Percentiles rank a stretch among this genome's conserved stretches.
Conservation (phyloP, 2,329 filamentous ascomycete species). For the Zalaria obscura region DNA sequence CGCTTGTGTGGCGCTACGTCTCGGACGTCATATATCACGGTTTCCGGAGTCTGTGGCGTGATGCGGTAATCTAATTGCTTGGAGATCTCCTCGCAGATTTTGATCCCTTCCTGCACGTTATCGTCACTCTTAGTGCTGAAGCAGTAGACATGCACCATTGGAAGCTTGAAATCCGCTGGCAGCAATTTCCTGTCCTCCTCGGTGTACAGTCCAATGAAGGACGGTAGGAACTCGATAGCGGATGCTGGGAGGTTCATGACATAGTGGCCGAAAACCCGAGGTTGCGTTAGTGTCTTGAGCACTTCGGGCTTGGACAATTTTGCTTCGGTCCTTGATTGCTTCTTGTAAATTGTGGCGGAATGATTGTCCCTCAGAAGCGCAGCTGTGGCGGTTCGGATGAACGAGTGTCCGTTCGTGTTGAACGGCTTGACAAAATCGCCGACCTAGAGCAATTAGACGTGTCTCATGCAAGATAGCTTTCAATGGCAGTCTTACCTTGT, state of each 20-base stretch:
- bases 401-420: conserved; percentile 68
- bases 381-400: conserved; percentile 60
- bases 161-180: conserved; percentile 35
- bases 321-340: conserved; percentile 15
- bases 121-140: conserved; percentile 75
- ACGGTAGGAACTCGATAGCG: conserved; percentile 68
- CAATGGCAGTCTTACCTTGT: conserved; percentile 50
- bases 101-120: conserved; percentile 42
- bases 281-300: conserved; percentile 35
- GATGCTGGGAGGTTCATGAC: conserved; percentile 95
- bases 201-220: conserved; percentile 66
- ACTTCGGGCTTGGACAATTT: conserved; percentile 12
- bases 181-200: conserved; percentile 10
- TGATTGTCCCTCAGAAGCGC: conserved; percentile 39
- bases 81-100: conserved; percentile 55
- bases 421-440: conserved; percentile 59
- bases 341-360: conserved; percentile 27
- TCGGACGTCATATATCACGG: conserved; percentile 52
- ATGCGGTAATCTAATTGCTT: conserved; percentile 45
- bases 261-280: conserved; percentile 74
- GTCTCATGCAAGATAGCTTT: conserved; percentile 1
- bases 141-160: conserved; percentile 86
- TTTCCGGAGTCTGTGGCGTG: conserved; percentile 41
- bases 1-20: conserved; percentile 86
- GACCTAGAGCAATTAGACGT: conserved; percentile 30